Conservation (phyloP, 108 stramenopile species). For the Cyclotella distinguenda region DNA sequence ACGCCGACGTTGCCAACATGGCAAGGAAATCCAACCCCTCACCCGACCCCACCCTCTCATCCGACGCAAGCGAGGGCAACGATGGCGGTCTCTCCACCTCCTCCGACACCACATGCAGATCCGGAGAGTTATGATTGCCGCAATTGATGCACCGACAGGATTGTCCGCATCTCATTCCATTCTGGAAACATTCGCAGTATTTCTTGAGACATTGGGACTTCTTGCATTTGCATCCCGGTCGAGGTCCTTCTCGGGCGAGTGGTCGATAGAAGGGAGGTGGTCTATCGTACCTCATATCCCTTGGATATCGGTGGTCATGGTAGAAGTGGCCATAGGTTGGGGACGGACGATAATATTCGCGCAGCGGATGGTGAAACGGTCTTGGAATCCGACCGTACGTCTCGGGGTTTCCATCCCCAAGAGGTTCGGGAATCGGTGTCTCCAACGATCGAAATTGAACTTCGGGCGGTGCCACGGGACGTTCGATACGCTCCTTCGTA, state of each 20-base stretch:
- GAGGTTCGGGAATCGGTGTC: too few species aligned
- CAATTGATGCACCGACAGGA: conserved; percentile 74
- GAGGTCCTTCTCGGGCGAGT: conserved; percentile 30
- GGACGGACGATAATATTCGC: too few species aligned
- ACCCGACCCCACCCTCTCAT: neutral
- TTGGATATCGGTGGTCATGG: too few species aligned
- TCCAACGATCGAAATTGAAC: neutral
- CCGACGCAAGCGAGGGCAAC: conserved; percentile 6
- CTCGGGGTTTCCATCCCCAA: too few species aligned
- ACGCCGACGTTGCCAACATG: conserved; percentile 30
- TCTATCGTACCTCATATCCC: neutral
- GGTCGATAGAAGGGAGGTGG: neutral
- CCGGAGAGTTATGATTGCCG: conserved; percentile 24
- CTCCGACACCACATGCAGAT: conserved; percentile 2
- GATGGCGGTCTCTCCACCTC: conserved; percentile 5
- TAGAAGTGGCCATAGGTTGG: too few species aligned
- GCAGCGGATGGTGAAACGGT: too few species aligned
- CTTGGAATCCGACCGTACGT: too few species aligned
- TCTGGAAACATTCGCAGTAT: conserved; percentile 92
- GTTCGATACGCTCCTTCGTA: conserved; percentile 49
- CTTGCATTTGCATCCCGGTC: conserved; percentile 91
- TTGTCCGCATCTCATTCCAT: conserved; percentile 77
- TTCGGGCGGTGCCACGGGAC: neutral
- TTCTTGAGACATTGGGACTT: conserved; percentile 92
- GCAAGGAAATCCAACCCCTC: conserved; percentile 44